Evolutionary conservation across 768 basidiomycete species (phyloP).

Genomic region (Galerina marginata): DNA sequence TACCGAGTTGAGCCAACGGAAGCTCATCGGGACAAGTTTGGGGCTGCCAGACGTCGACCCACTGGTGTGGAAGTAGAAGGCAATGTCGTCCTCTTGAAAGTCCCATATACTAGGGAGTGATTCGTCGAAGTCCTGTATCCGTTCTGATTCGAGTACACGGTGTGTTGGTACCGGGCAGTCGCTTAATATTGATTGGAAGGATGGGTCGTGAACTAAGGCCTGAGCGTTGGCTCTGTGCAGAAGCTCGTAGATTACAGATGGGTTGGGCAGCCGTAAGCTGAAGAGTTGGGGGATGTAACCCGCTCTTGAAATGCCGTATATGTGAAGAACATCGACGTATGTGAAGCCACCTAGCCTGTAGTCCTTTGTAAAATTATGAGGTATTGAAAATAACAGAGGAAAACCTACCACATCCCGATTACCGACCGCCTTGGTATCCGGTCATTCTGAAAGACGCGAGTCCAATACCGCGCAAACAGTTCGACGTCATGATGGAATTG

Average conservation of each 20-base stretch:
- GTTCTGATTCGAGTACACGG: conserved; percentile 45
- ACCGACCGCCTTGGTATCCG: conserved; percentile 61
- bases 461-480: conserved; percentile 68
- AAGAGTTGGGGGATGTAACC: conserved; percentile 82
- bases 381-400: conserved; percentile 2
- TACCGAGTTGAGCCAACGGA: conserved; percentile 67
- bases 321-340: conserved; percentile 72
- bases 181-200: conserved; percentile 50
- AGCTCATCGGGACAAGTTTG: conserved; percentile 76
- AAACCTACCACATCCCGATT: conserved; percentile 71
- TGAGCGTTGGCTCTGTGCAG: conserved; percentile 64
- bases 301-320: conserved; percentile 77
- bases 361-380: conserved; percentile 18
- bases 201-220: conserved; percentile 68
- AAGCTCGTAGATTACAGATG: conserved; percentile 72
- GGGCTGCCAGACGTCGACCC: conserved; percentile 87
- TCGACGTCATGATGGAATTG: conserved; percentile 74
- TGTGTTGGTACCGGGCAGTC: conserved; percentile 57
- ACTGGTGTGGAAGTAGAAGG: conserved; percentile 80
- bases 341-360: conserved; percentile 75
- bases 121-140: conserved; percentile 40
- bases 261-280: conserved; percentile 78
- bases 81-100: conserved; percentile 45
- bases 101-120: conserved; percentile 50
- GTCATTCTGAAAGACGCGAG: conserved; percentile 47